Evolutionary conservation across 1,139 yeast species (phyloP).

Genomic region (Yamadazyma mexicana): DNA sequence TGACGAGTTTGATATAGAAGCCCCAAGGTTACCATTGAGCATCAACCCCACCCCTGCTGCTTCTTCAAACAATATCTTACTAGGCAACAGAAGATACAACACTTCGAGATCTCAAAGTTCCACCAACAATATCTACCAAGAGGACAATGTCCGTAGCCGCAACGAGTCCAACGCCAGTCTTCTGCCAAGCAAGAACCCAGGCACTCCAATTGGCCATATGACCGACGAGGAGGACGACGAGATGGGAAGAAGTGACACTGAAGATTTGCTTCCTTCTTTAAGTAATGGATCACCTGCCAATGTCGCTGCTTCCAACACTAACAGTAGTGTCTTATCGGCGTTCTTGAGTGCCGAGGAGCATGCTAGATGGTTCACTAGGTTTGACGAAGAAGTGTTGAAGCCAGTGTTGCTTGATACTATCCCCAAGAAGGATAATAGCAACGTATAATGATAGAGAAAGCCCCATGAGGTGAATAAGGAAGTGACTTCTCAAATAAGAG

Average conservation of each 20-base stretch:
- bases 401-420: slow-evolving; percentile 82
- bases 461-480: background rate
- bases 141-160: slow-evolving; percentile 23
- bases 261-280: slow-evolving; percentile 26
- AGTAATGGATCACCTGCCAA: slow-evolving; percentile 4
- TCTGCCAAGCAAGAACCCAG: slow-evolving; percentile 51
- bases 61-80: slow-evolving; percentile 14
- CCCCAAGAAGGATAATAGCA: slow-evolving; percentile 21
- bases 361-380: slow-evolving; percentile 88
- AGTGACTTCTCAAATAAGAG: too few relatives aligned
- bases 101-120: slow-evolving; percentile 8
- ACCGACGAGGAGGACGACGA: slow-evolving; percentile 33
- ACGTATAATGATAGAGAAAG: slow-evolving; percentile 1
- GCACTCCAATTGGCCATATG: slow-evolving; percentile 1
- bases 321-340: slow-evolving; percentile 39
- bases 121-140: slow-evolving; percentile 14
- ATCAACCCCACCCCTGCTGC: slow-evolving; percentile 16
- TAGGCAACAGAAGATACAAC: slow-evolving; percentile 38
- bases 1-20: slow-evolving; percentile 93
- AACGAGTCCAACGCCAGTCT: slow-evolving; percentile 29
- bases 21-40: slow-evolving; percentile 48
- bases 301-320: slow-evolving; percentile 9
- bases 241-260: slow-evolving; percentile 32
- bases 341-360: slow-evolving; percentile 67
- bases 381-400: slow-evolving; percentile 93